These are phyloP conservation scores for Crepidotus sp. DNA, from an alignment of 1,284 basidiomycete species.

Conservation along the genomic window DNA sequence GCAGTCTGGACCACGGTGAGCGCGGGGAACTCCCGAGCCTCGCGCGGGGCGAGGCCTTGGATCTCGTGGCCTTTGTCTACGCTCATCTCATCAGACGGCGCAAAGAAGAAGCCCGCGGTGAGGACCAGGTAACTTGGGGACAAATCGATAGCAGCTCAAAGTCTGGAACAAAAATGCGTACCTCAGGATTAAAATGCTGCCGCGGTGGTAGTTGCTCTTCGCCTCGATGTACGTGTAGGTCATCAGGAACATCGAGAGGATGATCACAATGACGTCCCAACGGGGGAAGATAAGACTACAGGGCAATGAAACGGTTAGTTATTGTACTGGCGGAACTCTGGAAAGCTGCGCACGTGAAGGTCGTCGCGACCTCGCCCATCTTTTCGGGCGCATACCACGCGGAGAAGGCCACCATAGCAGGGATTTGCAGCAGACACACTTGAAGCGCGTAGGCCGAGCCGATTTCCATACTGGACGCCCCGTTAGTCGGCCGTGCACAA, in stretches of 20 bases:
- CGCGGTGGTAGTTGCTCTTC: slow-evolving; percentile 93
- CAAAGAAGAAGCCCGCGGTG: slow-evolving; percentile 72
- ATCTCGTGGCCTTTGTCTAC: slow-evolving; percentile 8
- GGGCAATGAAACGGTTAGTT: background rate
- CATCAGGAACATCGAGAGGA: slow-evolving; percentile 91
- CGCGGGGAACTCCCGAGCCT: slow-evolving; percentile 27
- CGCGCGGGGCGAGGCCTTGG: slow-evolving; percentile 4
- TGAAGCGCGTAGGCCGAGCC: slow-evolving; percentile 98
- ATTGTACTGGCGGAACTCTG: background rate
- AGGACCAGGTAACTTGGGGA: slow-evolving; percentile 61
- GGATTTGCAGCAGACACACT: slow-evolving; percentile 96
- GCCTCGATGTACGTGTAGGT: slow-evolving; percentile 99
- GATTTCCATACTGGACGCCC: slow-evolving; percentile 83
- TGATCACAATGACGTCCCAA: slow-evolving; percentile 96
- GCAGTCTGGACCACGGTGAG: slow-evolving; percentile 29
- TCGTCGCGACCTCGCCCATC: slow-evolving; percentile 76
- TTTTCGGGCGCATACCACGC: slow-evolving; percentile 83
- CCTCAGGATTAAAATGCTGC: slow-evolving; percentile 88
- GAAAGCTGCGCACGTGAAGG: slow-evolving; percentile 68
- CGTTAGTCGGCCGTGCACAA: background rate
- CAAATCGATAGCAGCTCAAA: background rate
- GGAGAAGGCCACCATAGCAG: slow-evolving; percentile 97
- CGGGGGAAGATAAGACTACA: slow-evolving; percentile 91
- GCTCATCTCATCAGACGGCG: slow-evolving; percentile 31
- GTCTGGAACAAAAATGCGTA: slow-evolving; percentile 25